Evolutionary conservation across 164 flowering plant genomes (phyloP), one percentile per base, ranked within the genome.

Genomic region (Tinospora cordifolia): DNA sequence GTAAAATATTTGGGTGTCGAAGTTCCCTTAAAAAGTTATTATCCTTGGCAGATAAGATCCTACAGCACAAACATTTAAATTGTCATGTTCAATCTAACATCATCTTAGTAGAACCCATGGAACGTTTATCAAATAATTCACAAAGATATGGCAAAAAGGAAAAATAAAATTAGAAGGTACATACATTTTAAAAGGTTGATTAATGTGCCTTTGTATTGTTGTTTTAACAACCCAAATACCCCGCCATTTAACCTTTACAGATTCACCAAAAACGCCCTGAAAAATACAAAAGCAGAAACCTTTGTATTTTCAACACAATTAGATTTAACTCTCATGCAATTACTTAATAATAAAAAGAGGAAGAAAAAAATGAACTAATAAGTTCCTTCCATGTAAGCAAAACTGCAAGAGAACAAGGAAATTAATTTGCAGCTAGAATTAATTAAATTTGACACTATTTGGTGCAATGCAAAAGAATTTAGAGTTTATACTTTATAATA

Each of bases 181-280:
- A 22, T 34, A 84, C 90, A 77, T 79, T 65, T 70, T 77, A 25
- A 76, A 78, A 34, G 85, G 83, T 22, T 77, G 51, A 17, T 69
- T 30, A 13, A 79, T 80, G 17, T 75, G 78, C 73, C 82, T 81
- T 75, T 71, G 74, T 26, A 87, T 79, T 25, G 78, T 75, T 58
- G 90, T 85, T 71, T 82, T 85, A 9, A 87, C 82, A 44, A 87
- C 88, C 88, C 88, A 85, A 40, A 85, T 87, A 80, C 90, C 90
- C 58, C 83, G 83, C 87, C 90, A 87, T 73, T 87, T 85, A 57
- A 85, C 88, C 77, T 68, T 85, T 41, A 76, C 75, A 60, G 87
- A 87, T 72, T 81, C 80, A 2, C 90, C 88, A 71, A 71, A 81
- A 15, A 68, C 68, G 39, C 87, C 85, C 85, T 84, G 71, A 30